Evolutionary conservation across 805 yeast species (phyloP).

Genomic region (Candida methanosorbosa): DNA sequence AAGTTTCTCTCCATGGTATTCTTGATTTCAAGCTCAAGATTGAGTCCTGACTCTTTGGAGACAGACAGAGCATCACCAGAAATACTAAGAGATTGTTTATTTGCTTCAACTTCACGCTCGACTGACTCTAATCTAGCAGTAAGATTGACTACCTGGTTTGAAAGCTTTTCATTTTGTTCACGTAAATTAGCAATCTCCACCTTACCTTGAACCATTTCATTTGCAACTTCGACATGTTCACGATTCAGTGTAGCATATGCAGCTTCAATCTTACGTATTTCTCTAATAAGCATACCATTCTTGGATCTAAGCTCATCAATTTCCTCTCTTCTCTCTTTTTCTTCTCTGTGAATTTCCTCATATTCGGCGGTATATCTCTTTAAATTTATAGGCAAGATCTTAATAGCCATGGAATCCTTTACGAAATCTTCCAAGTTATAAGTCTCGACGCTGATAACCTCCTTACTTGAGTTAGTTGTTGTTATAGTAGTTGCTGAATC

Average conservation of each 20-base stretch:
- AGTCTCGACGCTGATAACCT: slow-evolving; percentile 16
- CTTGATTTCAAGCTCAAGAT: slow-evolving; percentile 42
- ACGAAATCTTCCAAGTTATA: slow-evolving; percentile 73
- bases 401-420: slow-evolving; percentile 64
- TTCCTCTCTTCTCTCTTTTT: slow-evolving; percentile 56
- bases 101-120: slow-evolving; percentile 22
- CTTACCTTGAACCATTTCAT: slow-evolving; percentile 76
- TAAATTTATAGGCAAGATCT: slow-evolving; percentile 64
- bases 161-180: slow-evolving; percentile 64
- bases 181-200: slow-evolving; percentile 63
- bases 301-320: slow-evolving; percentile 48
- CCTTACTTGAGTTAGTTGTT: slow-evolving; percentile 3
- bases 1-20: slow-evolving; percentile 51
- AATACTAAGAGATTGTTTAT: too few relatives aligned
- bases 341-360: slow-evolving; percentile 60
- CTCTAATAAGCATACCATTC: slow-evolving; percentile 67
- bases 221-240: slow-evolving; percentile 83
- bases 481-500: slow-evolving; percentile 2
- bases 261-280: slow-evolving; percentile 64
- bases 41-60: slow-evolving; percentile 20
- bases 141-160: slow-evolving; percentile 37
- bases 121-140: slow-evolving; percentile 30
- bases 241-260: slow-evolving; percentile 60
- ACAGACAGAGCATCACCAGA: background rate
- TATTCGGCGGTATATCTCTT: slow-evolving; percentile 67